These are phyloP conservation scores for Blastobotrys apis DNA, from an alignment of 1,139 yeast species.

Conservation along the genomic window DNA sequence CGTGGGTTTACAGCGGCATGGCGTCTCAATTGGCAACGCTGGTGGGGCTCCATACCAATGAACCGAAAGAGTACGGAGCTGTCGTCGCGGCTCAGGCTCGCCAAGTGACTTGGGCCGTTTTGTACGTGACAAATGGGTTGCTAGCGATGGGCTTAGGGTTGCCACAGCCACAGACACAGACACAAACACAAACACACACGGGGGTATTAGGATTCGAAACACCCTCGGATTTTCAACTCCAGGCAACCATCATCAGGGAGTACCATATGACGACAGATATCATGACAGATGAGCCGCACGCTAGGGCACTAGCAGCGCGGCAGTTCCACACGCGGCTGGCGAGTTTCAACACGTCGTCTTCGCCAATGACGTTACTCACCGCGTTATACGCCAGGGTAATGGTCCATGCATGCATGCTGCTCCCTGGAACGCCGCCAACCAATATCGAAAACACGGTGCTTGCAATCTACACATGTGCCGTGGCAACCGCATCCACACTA, in stretches of 20 bases:
- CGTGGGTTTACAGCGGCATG: conserved; percentile 7
- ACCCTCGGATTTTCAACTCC: not conserved
- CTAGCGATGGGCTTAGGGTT: conserved; percentile 5
- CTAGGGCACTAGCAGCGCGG: not conserved
- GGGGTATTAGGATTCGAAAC: not conserved
- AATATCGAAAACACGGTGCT: not conserved
- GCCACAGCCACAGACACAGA: not conserved
- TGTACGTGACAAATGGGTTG: not conserved
- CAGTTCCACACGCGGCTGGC: not conserved
- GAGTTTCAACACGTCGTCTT: not conserved
- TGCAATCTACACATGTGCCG: not conserved
- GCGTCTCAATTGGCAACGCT: conserved; percentile 1
- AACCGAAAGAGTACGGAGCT: conserved; percentile 1
- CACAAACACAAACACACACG: not conserved
- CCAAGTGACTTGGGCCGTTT: not conserved
- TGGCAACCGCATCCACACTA: not conserved
- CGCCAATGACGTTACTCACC: not conserved
- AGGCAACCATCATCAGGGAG: not conserved
- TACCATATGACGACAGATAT: not conserved
- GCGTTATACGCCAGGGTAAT: not conserved
- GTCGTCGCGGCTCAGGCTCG: not conserved
- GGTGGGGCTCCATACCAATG: not conserved
- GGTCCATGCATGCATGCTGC: not conserved
- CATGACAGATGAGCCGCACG: not conserved
- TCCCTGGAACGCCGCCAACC: not conserved